Base-by-base conservation (phyloP, 176 grass and related monocot species). In the Chrysopogon serrulatus region DNA sequence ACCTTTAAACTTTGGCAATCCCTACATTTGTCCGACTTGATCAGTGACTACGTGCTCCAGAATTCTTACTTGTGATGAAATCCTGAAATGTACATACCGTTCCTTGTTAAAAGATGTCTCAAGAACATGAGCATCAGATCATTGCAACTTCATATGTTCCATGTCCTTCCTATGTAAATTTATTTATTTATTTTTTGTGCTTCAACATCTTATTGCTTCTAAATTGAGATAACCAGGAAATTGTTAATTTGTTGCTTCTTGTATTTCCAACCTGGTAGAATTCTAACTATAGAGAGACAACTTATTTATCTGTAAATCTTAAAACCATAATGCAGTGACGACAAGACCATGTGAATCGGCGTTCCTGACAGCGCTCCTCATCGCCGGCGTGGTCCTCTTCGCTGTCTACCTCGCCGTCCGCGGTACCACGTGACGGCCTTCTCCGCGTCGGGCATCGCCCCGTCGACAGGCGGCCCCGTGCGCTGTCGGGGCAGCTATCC, bases 391-490 rank as follows among this genome's bases (percentile, higher is more conserved):
- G 69, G 0, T 93, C 87, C 24, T 91, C 69, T 95, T 98, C 86
- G 68, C 93, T 21, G 49, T 77, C 65, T 95, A 87, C 84, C 90
- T 98, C 37, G 92, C 85, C 30, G 57, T 98, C 57, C 92, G 83
- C 92, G 92, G 68, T 93, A 94, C 86, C 88, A 92, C 78, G 64
- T 98, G 21, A 44, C 32, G 13, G 79, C 88, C 34, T 89, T 98
- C 87, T 28, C 95, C 19, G 68, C 81, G 26, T 41, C 92, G 23
- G 78, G 81, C 71, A n/a, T 90, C 39, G 39, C 39, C 88, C 68
- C 84, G 7, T 9, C 68, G 5, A 15, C 28, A 40, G 41, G 48
- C 6, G 62, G 28, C 26, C 21, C 70, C 31, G 34, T 78, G 26
- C 83, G 18, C 74, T 90, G 13, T 59, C 86, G 9, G 88, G 90